phyloP scores from a whole-genome alignment of 495 filamentous ascomycete species.

The Penicillium coprophilum region DNA sequence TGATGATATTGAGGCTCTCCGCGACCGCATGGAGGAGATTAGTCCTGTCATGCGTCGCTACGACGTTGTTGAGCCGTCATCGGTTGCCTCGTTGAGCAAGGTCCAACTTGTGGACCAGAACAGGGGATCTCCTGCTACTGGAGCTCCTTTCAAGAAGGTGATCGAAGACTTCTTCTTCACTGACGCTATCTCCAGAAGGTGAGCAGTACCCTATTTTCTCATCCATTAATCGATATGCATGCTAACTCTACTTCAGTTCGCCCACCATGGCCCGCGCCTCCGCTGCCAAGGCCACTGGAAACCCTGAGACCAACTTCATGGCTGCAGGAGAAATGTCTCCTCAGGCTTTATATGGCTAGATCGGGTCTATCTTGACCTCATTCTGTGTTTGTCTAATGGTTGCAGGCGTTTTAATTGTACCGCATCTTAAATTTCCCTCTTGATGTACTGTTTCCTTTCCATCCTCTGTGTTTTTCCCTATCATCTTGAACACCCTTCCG shows the following conservation, averaged over 20 bases:
- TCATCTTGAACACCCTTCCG: slow-evolving; percentile 24
- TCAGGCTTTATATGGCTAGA: slow-evolving; percentile 47
- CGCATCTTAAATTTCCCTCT: slow-evolving; percentile 37
- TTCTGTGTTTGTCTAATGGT: slow-evolving; percentile 41
- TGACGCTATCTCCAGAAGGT: slow-evolving; percentile 93
- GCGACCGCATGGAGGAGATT: slow-evolving; percentile 94
- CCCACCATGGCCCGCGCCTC: slow-evolving; percentile 97
- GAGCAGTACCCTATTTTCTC: slow-evolving; percentile 29
- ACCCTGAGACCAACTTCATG: slow-evolving; percentile 82
- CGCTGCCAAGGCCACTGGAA: slow-evolving; percentile 69
- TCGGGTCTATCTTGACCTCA: slow-evolving; percentile 19
- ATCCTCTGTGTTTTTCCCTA: slow-evolving; percentile 20
- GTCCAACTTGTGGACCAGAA: slow-evolving; percentile 94
- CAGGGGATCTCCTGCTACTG: slow-evolving; percentile 71
- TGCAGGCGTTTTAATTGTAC: slow-evolving; percentile 49
- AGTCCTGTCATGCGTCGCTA: slow-evolving; percentile 84
- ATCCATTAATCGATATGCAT: slow-evolving; percentile 5
- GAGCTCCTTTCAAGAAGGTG: slow-evolving; percentile 70
- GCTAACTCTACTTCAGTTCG: slow-evolving; percentile 58
- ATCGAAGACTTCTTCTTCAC: slow-evolving; percentile 98
- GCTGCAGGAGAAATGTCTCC: slow-evolving; percentile 66
- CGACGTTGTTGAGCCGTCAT: slow-evolving; percentile 80
- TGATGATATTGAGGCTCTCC: slow-evolving; percentile 80
- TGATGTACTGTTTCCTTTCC: slow-evolving; percentile 30
- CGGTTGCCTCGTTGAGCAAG: slow-evolving; percentile 71